Base-by-base conservation (phyloP, 257 asterid species). In the Nicotiana noctiflora region DNA sequence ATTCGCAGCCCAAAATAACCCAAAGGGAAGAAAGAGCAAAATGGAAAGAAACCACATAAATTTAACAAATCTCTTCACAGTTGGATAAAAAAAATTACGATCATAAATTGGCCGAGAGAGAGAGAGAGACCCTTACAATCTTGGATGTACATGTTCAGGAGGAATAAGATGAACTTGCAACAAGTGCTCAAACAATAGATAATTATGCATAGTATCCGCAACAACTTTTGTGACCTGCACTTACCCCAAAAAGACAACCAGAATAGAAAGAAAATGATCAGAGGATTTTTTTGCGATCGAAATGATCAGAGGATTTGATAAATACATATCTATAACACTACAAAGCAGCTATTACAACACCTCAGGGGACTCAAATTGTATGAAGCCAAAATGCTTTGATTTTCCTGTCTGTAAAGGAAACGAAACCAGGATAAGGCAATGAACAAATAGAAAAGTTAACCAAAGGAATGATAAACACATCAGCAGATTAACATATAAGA, bases 321-420 rank as follows among this genome's bases (percentile, higher is more conserved):
- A 60, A n/a, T 68, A 23, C 31, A 44, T 18, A 21, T 76, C 57
- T 78, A 65, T 17, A 18, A 40, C 31, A 80, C 56, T 29, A 55
- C 68, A 57, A 57, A 62, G 21, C 56, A 49, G 46, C n/a, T 44
- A 85, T 79, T 49, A 60, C 84, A 40, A 40, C 68, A 95, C 99
- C 99, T 95, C 99, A 3, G 96, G 93, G 57, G 98, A 93, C 83
- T 89, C 92, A 60, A 93, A 95, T 79, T 95, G 96, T 52, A 93
- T 92, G 91, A 93, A 93, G 78, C 98, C 99, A 86, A 87, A 95
- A 86, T 95, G 98, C 91, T 89, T 93, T 25, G 97, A 91, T 85
- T 93, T 95, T 79, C 97, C 99, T 0, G 98, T 95, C 98, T 95
- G 96, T 83, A 55, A 70, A 82, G 53, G 79, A 80, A 80, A 80